Percentiles rank a stretch among this genome's conserved stretches.
phyloP scores from a whole-genome alignment of 2,329 filamentous ascomycete genomes.

The Rosellinia necatrix region DNA sequence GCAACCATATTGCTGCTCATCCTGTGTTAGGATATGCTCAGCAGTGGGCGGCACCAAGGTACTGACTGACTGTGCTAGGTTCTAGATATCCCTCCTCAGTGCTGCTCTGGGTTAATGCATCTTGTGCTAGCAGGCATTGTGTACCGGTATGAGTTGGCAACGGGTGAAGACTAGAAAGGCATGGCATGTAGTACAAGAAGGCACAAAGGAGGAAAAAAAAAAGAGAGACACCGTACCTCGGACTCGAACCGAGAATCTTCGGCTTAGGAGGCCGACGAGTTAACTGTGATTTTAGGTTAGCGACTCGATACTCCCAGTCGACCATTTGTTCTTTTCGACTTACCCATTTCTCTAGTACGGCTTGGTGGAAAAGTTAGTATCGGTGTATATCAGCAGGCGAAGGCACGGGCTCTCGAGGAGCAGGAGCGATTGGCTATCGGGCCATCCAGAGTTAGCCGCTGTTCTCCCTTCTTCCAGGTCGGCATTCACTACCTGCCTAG shows the following conservation, averaged over 20 bases:
- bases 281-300: conserved; percentile 26
- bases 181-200: too few relatives aligned
- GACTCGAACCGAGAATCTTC: conserved; percentile 34
- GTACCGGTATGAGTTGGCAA: too few relatives aligned
- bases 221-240: conserved; percentile 24
- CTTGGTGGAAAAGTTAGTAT: neutral
- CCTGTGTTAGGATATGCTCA: too few relatives aligned
- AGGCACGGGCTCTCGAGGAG: neutral
- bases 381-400: neutral
- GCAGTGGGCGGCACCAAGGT: too few relatives aligned
- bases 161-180: too few relatives aligned
- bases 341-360: conserved; percentile 32
- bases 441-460: neutral
- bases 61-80: too few relatives aligned
- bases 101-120: too few relatives aligned
- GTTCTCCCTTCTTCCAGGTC: neutral
- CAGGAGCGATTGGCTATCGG: conserved; percentile 4
- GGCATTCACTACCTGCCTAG: too few relatives aligned
- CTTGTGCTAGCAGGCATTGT: neutral
- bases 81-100: too few relatives aligned
- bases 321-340: conserved; percentile 2
- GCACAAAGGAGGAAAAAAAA: neutral
- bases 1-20: too few relatives aligned
- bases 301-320: neutral
- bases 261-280: conserved; percentile 33